Base-by-base conservation (phyloP, 768 basidiomycete species). In the Hypsizygus marmoreus region DNA sequence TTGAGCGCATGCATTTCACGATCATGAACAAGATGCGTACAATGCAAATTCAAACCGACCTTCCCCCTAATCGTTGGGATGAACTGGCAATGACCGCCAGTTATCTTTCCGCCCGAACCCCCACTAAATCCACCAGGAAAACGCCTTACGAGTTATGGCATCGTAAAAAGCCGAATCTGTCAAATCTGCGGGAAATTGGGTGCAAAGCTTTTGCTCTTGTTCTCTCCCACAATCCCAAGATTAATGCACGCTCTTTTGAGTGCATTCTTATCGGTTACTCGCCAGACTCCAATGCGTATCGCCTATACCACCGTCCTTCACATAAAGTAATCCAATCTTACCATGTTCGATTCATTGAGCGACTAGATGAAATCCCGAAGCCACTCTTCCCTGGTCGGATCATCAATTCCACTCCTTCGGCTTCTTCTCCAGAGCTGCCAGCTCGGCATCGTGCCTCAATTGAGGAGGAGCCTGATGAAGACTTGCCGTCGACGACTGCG, bases 1-100 rank as follows among this genome's bases (percentile, higher is more conserved):
- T 68, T 3, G 69, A 75, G 40, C 57, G 66, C 0, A 40, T 66
- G 28, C 70, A 75, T 41, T 53, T 57, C 6, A 73, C 69, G 0
- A 44, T 71, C 4, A 54, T 71, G 42, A 56, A 53, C 12, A 60
- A 65, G 30, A 61, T 58, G 3, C 46, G 54, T 1, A 49, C 67
- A 0, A 69, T 71, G 66, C 53, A 53, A 0, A 44, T 61, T 16
- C 58, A 58, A 11, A 50, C 55, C 11, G 48, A 55, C 0, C 42
- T 53, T 2, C 70, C 67, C 0, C 36, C 52, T 8, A 56, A 60
- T 34, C 47, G 59, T 0, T 71, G 69, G 69, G 60, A 66, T 19
- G 62, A 71, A 32, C 63, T 69, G 19, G 61, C 65, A 26, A 32
- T 65, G 0, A 67, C 67, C 2, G 59, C 66, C 0, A 33, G 42